Evolutionary conservation across 257 asterid genomes (phyloP), one percentile per base, ranked within the genome.

Genomic region (Marsdenia floribunda): DNA sequence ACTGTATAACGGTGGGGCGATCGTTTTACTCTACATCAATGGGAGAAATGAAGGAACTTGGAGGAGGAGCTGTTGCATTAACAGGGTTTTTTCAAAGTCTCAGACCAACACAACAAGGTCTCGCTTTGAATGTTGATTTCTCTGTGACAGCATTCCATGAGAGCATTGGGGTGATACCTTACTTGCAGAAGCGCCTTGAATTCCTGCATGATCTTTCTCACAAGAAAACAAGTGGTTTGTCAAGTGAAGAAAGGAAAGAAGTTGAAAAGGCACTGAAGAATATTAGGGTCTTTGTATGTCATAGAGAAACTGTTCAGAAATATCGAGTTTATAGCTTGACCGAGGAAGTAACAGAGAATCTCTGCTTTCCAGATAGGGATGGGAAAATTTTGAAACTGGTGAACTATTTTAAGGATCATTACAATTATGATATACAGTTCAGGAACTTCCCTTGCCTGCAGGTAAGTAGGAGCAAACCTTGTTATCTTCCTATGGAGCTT

Each of bases 91-190:
- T 95, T 77, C 99, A 95, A 81, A 95, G 99, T 80, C 73, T 95
- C 24, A 87, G 98, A 61, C 94, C 97, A 58, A 95, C 98, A 21
- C 96, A 90, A 63, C 97, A 92, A 86, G 99, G 99, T 13, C 96
- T 95, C 71, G 89, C 93, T 74, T 89, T 95, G 46, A 95, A 95
- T 77, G 94, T 95, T 26, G 96, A 95, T 77, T 95, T 87, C 83
- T 92, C 96, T 0, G 96, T 95, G 44, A 95, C 97, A 0, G 98
- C 99, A 68, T 95, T 95, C 57, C 97, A 92, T 12, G 99, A 95
- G 83, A 88, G 98, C 61, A 90, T 89, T 3, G 96, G 97, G 21
- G 98, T 95, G 81, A 86, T 95, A 57, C 83, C 90, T 26, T 95
- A 90, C 81, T 77, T 95, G 78, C 90, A 86, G 60, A 90, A 92